Conservation (phyloP, 345 rosid genomes). For the Microcos paniculata region DNA sequence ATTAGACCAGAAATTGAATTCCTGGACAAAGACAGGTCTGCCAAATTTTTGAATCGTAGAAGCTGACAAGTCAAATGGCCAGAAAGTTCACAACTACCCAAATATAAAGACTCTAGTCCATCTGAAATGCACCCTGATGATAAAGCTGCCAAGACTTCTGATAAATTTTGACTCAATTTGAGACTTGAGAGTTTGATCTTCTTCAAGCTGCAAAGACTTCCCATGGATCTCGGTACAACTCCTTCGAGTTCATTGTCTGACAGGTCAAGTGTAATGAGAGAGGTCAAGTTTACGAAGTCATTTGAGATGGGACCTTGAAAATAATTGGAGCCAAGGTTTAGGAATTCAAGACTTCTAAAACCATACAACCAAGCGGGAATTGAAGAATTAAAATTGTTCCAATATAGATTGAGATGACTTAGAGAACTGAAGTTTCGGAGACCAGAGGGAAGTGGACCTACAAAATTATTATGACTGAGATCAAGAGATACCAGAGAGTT, state of each 20-base stretch:
- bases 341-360: constrained; percentile 20
- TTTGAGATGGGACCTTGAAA: constrained; percentile 24
- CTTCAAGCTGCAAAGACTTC: constrained; percentile 11
- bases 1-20: constrained; percentile 27
- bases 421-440: constrained; percentile 25
- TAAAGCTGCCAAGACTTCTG: neutral
- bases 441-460: constrained; percentile 5
- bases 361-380: constrained; percentile 18
- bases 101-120: neutral
- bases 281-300: neutral
- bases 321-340: neutral
- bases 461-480: neutral
- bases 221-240: neutral
- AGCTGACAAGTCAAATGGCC: constrained; percentile 21
- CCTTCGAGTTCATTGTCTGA: constrained; percentile 2
- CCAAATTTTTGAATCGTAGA: constrained; percentile 4
- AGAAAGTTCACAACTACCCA: neutral
- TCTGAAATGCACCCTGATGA: constrained; percentile 6
- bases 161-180: neutral
- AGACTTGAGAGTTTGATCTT: neutral
- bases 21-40: neutral
- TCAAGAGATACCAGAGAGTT: constrained; percentile 16
- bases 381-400: constrained; percentile 12
- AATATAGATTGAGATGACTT: constrained; percentile 7
- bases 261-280: neutral